Evolutionary conservation across 140 eudicot genomes (phyloP).

Genomic region (Cichorium intybus): DNA sequence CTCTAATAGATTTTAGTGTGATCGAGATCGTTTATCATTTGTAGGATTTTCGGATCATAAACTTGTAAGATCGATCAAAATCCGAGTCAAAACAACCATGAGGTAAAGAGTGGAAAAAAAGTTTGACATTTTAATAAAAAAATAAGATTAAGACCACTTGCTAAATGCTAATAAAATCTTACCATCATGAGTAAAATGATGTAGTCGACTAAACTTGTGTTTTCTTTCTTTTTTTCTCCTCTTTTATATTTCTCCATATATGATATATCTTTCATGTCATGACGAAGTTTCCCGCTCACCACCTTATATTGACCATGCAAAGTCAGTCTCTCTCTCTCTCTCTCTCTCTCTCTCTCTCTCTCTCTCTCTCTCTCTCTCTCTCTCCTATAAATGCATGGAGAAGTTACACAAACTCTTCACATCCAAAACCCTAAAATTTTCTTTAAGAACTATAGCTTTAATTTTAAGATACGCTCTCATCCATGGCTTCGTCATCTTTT

Average conservation of each 20-base stretch:
- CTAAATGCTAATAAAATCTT: too few species aligned
- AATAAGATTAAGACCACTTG: too few species aligned
- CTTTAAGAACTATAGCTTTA: background rate
- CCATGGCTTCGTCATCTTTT: background rate
- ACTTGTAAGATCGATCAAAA: too few species aligned
- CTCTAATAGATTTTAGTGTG: too few species aligned
- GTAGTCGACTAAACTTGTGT: too few species aligned
- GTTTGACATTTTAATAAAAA: too few species aligned
- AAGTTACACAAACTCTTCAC: background rate
- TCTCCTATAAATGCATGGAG: background rate
- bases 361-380: background rate
- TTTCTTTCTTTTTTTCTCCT: background rate
- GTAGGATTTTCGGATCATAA: too few species aligned
- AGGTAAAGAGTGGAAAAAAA: too few species aligned
- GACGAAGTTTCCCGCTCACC: background rate
- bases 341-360: background rate
- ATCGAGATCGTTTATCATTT: too few species aligned
- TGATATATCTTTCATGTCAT: background rate
- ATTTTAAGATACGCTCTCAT: background rate
- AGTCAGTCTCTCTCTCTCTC: background rate
- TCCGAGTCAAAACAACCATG: too few species aligned
- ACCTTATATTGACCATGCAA: background rate
- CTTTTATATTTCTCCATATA: too few species aligned
- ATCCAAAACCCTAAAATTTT: background rate
- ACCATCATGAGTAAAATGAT: too few species aligned